Evolutionary conservation across 2,329 filamentous ascomycete species (phyloP), one percentile per base, ranked within the genome.

Genomic region (Zopfia rhizophila): DNA sequence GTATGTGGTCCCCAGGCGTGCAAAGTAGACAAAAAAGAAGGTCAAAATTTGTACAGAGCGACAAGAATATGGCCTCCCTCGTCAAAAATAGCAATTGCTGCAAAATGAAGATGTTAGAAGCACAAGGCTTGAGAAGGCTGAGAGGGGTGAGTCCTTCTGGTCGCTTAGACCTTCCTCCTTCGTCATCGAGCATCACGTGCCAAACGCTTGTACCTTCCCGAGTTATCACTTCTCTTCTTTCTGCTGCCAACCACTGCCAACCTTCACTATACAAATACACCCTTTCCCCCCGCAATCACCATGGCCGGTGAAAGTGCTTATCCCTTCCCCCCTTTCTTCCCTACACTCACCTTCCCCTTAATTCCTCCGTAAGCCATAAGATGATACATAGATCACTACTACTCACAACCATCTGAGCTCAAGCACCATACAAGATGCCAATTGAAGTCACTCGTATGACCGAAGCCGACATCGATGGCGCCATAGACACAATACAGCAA

Each of bases 401-500:
- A 17, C 5, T 19, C 7, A 22, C 11, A 5, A 31, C 19, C 27
- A n/a, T 22, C 10, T 16, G 31, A 24, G 18, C n/a, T 10, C 42
- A 14, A 40, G 27, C 18, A 41, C 38, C 24, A 23, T 24, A 23
- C 52, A 67, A 45, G 1, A 74, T 75, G 71, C 30, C 66, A n/a
- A 79, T 88, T 62, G 66, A 80, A 51, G 79, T 89, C 45, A 72
- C 76, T 4, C 77, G 74, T 7, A 78, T 89, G 58, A 77, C 76
- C 1, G 75, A 82, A 55, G 61, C 67, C 36, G 86, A 89, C 55
- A 87, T 88, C 39, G 78, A 84, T 18, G 82, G 80, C 6, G 84
- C 83, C 16, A 81, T 88, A 38, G 78, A 81, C 27, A 86, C 83
- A 31, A 84, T 89, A 35, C 86, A 89, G 60, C 75, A 81, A 57